phyloP scores from a whole-genome alignment of 495 filamentous ascomycete species.

The Entonaema liquescens region DNA sequence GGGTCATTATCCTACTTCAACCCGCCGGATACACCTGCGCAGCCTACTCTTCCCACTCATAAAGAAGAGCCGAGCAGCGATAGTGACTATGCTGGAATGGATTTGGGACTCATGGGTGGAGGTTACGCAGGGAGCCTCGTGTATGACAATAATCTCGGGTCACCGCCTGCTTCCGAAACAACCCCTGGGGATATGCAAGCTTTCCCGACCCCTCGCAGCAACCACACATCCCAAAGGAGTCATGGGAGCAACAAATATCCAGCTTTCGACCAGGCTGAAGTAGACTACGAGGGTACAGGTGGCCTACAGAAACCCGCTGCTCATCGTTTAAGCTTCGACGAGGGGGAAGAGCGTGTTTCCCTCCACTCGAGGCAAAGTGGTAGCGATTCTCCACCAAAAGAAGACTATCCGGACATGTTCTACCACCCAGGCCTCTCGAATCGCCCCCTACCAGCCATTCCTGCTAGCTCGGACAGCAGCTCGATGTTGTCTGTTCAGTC shows the following conservation, averaged over 20 bases:
- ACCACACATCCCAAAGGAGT: slow-evolving; percentile 49
- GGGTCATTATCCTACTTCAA: slow-evolving; percentile 40
- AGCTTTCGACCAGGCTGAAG: slow-evolving; percentile 52
- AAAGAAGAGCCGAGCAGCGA: slow-evolving; percentile 68
- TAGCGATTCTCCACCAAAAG: slow-evolving; percentile 65
- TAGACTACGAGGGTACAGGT: slow-evolving; percentile 85
- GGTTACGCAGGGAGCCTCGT: slow-evolving; percentile 76
- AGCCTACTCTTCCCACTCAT: slow-evolving; percentile 41
- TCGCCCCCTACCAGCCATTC: slow-evolving; percentile 83
- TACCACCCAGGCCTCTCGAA: slow-evolving; percentile 83
- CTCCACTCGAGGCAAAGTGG: slow-evolving; percentile 60
- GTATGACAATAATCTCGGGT: slow-evolving; percentile 70
- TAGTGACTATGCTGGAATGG: slow-evolving; percentile 75
- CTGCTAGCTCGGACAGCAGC: slow-evolving; percentile 59
- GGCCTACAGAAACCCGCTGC: slow-evolving; percentile 77
- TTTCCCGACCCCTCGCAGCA: slow-evolving; percentile 43
- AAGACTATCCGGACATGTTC: slow-evolving; percentile 87
- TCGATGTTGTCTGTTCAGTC: slow-evolving; percentile 51
- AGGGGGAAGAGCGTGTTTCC: slow-evolving; percentile 80
- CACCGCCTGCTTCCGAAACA: slow-evolving; percentile 46
- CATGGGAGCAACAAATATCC: slow-evolving; percentile 49
- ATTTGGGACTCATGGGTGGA: slow-evolving; percentile 76
- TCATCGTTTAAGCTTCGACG: slow-evolving; percentile 87
- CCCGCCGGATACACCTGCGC: slow-evolving; percentile 54
- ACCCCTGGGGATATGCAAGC: slow-evolving; percentile 45